Evolutionary conservation across 106 monocot genomes (phyloP), one percentile per base, ranked within the genome.

Genomic region (Platanthera zijinensis): DNA sequence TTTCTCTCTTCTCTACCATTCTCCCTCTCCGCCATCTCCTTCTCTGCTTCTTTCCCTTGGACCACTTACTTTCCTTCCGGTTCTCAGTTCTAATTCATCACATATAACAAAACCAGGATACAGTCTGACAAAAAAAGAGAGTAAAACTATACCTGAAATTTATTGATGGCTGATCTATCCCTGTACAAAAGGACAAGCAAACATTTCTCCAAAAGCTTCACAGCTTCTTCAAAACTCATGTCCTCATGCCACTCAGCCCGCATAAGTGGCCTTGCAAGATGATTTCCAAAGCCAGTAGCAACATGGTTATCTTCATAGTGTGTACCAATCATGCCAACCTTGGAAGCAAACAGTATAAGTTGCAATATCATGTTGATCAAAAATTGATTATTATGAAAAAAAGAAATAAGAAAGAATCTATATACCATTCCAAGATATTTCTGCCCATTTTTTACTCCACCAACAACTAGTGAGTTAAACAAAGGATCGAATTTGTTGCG

Each of bases 401-500:
- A 70, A 17, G 6, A 47, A 46, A 10, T 8, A 7, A 80, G 48
- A 80, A 57, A 74, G 18, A 18, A 6, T 32, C 7, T 28, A 64
- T n/a, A 77, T 80, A 94, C 94, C 85, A 84, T 77, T 49, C 94
- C 93, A 28, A 94, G 89, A 83, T 94, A 89, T 74, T 94, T 91
- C 57, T 91, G 79, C 47, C 94, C 94, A 70, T 87, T 89, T 80
- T 94, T 94, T 12, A 94, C 83, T 59, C 94, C 94, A 81, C 88
- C 94, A 72, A 94, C 85, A 54, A 94, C 83, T 46, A 94, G 88
- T 48, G 90, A 88, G 72, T 90, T 94, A 80, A 86, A 91, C 6
- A 94, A 75, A 78, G 94, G 94, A 67, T 94, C 82, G 72, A 94
- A 94, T 63, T 94, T 94, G 77, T 94, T 94, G 54, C 91, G 94